A percentile compares a stretch with the other conserved stretches of the same genome.
phyloP scores from a whole-genome alignment of 2,329 filamentous ascomycete species.

The Pseudogymnoascus sp. region DNA sequence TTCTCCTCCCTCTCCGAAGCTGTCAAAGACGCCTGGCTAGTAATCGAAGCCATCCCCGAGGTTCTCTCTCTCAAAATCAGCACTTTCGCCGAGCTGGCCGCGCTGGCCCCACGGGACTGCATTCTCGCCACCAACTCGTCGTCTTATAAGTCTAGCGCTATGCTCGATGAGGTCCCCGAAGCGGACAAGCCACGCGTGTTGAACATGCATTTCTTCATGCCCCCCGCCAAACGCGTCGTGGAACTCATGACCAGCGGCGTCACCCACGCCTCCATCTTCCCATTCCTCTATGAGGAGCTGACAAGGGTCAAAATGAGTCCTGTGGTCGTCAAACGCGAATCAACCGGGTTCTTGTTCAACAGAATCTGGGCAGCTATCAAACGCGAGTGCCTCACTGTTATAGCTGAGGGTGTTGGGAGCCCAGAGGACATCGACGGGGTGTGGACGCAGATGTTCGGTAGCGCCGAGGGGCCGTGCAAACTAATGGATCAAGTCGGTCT shows the following conservation, averaged over 20 bases:
- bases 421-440: slow-evolving; percentile 34
- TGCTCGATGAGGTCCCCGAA: slow-evolving; percentile 32
- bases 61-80: slow-evolving; percentile 35
- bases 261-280: slow-evolving; percentile 28
- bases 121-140: slow-evolving; percentile 43
- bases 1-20: slow-evolving; percentile 19
- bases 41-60: slow-evolving; percentile 39
- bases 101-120: slow-evolving; percentile 29
- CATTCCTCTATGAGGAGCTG: slow-evolving; percentile 26
- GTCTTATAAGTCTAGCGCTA: slow-evolving; percentile 39
- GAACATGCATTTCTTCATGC: slow-evolving; percentile 40
- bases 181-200: slow-evolving; percentile 32
- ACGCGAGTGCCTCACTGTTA: slow-evolving; percentile 32
- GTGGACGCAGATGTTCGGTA: slow-evolving; percentile 33
- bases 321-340: slow-evolving; percentile 31
- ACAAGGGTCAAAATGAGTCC: slow-evolving; percentile 32
- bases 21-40: slow-evolving; percentile 29
- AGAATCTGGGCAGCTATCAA: slow-evolving; percentile 39
- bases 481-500: slow-evolving; percentile 37
- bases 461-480: slow-evolving; percentile 32
- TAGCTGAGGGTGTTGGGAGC: slow-evolving; percentile 31
- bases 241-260: slow-evolving; percentile 35
- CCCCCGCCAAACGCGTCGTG: slow-evolving; percentile 22
- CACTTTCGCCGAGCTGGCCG: slow-evolving; percentile 35
- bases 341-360: slow-evolving; percentile 36